phyloP scores from a whole-genome alignment of 345 rosid genomes.

The Lumnitzera racemosa region DNA sequence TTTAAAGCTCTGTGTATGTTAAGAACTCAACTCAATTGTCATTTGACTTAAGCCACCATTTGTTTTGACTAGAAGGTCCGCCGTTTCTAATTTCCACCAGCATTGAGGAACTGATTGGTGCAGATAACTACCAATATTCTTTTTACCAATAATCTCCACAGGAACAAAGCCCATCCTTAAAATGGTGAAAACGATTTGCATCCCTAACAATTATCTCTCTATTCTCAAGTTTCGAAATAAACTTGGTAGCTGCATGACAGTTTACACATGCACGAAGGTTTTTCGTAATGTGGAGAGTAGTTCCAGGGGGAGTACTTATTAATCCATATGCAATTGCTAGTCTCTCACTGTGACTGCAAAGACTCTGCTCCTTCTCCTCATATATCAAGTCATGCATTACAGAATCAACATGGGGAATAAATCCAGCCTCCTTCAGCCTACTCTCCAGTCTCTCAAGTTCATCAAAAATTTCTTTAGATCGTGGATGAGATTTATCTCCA shows the following conservation, averaged over 20 bases:
- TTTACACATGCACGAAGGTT: constrained; percentile 17
- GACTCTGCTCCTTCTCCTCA: constrained; percentile 17
- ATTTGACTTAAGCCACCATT: too few species aligned
- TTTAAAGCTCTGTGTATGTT: too few species aligned
- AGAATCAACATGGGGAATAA: constrained; percentile 13
- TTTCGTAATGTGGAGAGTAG: constrained; percentile 16
- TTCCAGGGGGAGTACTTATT: constrained; percentile 16
- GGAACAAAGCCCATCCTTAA: constrained; percentile 15
- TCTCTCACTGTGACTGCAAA: constrained; percentile 18
- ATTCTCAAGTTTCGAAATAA: constrained; percentile 14
- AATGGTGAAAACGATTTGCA: constrained; percentile 20
- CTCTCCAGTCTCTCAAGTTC: constrained; percentile 15
- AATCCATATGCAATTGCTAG: constrained; percentile 15
- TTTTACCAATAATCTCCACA: constrained; percentile 18
- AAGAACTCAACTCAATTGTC: too few species aligned
- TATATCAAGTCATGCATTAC: constrained; percentile 16
- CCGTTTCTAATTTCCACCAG: too few species aligned
- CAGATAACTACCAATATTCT: too few species aligned
- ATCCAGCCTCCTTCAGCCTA: constrained; percentile 14
- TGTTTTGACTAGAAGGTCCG: too few species aligned
- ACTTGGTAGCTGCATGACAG: constrained; percentile 18
- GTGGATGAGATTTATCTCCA: constrained; percentile 18
- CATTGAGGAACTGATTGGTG: too few species aligned
- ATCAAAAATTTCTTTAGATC: constrained; percentile 12
- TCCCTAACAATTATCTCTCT: constrained; percentile 17